phyloP scores from a whole-genome alignment of 495 filamentous ascomycete genomes.

The Aspergillus baeticus region DNA sequence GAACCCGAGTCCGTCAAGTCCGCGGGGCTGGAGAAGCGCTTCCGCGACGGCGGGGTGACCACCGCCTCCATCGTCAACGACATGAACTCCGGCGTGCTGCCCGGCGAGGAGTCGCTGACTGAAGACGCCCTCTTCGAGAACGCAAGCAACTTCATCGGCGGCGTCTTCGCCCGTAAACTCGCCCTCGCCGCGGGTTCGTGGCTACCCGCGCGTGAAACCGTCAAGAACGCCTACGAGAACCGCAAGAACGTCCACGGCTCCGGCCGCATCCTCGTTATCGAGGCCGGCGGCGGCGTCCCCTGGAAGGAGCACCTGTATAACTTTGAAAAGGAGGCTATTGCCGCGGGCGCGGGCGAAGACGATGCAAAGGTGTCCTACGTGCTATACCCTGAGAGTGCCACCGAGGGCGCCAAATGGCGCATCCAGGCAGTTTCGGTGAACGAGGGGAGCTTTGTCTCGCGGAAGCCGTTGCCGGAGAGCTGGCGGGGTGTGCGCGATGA shows the following conservation, averaged over 20 bases:
- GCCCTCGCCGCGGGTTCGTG: constrained; percentile 57
- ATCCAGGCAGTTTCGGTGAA: constrained; percentile 81
- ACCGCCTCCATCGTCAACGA: constrained; percentile 81
- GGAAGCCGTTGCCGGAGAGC: constrained; percentile 82
- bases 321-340: constrained; percentile 64
- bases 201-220: constrained; percentile 82
- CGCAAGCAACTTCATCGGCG: constrained; percentile 79
- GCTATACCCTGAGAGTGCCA: constrained; percentile 81
- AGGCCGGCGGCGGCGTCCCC: constrained; percentile 64
- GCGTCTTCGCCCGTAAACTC: constrained; percentile 77
- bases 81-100: constrained; percentile 60
- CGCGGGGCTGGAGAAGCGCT: constrained; percentile 72
- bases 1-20: constrained; percentile 60
- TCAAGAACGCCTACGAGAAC: constrained; percentile 65
- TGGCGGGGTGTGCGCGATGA: constrained; percentile 91
- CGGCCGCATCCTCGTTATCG: constrained; percentile 77
- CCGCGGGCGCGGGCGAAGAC: constrained; percentile 25
- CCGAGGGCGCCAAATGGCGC: constrained; percentile 78
- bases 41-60: constrained; percentile 76
- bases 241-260: constrained; percentile 64
- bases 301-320: constrained; percentile 97
- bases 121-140: constrained; percentile 78
- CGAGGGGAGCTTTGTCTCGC: constrained; percentile 81
- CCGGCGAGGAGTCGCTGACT: constrained; percentile 58
- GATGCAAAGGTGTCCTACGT: constrained; percentile 71